A percentile compares a stretch with the other conserved stretches of the same genome.
Evolutionary conservation across 805 yeast genomes (phyloP).

Genomic region (Teunomyces panamensis): DNA sequence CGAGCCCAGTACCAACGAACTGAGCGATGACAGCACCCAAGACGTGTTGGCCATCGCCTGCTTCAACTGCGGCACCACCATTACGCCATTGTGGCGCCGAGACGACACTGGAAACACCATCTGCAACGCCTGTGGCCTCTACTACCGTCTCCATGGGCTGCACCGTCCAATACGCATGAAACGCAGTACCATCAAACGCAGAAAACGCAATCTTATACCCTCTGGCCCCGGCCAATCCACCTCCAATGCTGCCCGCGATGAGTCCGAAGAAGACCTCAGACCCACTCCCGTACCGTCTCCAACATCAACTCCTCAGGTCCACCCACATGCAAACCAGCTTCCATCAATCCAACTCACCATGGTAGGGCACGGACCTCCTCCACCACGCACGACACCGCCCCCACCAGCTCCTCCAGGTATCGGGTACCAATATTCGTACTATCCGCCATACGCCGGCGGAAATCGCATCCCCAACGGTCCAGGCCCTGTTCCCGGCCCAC

Average conservation of each 20-base stretch:
- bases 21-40: conserved; percentile 16
- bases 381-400: conserved; percentile 6
- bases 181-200: conserved; percentile 67
- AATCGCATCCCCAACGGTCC: conserved; percentile 42
- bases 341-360: conserved; percentile 1
- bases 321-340: neutral
- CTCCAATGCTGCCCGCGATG: neutral
- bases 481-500: conserved; percentile 43
- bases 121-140: conserved; percentile 86
- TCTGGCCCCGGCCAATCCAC: neutral
- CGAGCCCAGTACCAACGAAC: neutral
- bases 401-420: conserved; percentile 7
- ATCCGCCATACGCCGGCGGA: conserved; percentile 34
- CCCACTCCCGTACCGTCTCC: neutral
- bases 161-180: conserved; percentile 79
- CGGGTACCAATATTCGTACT: conserved; percentile 14
- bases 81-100: conserved; percentile 85
- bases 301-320: neutral
- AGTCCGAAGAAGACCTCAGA: neutral
- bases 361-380: neutral
- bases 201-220: conserved; percentile 47
- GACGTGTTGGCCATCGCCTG: conserved; percentile 68
- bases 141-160: conserved; percentile 68
- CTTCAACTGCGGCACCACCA: conserved; percentile 78
- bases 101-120: conserved; percentile 80